Evolutionary conservation across 2,329 filamentous ascomycete genomes (phyloP).

Genomic region (Exophiala calicioides): DNA sequence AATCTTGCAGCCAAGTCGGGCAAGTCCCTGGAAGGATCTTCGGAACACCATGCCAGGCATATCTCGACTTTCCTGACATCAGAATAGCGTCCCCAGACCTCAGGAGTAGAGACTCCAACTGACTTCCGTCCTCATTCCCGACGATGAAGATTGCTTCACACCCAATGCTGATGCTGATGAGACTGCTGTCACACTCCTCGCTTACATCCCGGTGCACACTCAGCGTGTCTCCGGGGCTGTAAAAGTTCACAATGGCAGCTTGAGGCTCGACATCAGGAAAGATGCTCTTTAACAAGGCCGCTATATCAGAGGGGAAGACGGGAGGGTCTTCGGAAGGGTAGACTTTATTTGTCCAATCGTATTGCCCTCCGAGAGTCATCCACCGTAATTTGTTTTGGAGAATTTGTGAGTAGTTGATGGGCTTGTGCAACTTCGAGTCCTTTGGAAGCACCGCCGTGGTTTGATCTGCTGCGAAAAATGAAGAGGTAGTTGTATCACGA

Average conservation of each 20-base stretch:
- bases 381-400: constrained; percentile 82
- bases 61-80: constrained; percentile 79
- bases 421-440: constrained; percentile 71
- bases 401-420: constrained; percentile 68
- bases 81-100: constrained; percentile 86
- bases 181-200: constrained; percentile 73
- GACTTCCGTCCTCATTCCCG: constrained; percentile 58
- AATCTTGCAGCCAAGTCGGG: constrained; percentile 70
- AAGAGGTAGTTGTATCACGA: constrained; percentile 24
- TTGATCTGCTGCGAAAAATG: constrained; percentile 58
- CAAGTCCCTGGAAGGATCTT: constrained; percentile 80
- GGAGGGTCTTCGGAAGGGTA: constrained; percentile 73
- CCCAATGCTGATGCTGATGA: constrained; percentile 84
- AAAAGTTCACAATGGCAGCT: constrained; percentile 92
- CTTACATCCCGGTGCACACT: constrained; percentile 93
- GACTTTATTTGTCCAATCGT: constrained; percentile 87
- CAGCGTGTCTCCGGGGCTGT: constrained; percentile 85
- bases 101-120: constrained; percentile 60
- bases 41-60: constrained; percentile 94
- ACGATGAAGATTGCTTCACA: constrained; percentile 90
- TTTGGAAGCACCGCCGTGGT: constrained; percentile 56
- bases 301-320: constrained; percentile 72
- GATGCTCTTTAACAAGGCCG: constrained; percentile 63
- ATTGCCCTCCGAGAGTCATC: constrained; percentile 93
- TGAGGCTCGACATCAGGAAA: constrained; percentile 79